Evolutionary conservation across 805 yeast species (phyloP), one percentile per base, ranked within the genome.

Genomic region (Hanseniaspora meyeri): DNA sequence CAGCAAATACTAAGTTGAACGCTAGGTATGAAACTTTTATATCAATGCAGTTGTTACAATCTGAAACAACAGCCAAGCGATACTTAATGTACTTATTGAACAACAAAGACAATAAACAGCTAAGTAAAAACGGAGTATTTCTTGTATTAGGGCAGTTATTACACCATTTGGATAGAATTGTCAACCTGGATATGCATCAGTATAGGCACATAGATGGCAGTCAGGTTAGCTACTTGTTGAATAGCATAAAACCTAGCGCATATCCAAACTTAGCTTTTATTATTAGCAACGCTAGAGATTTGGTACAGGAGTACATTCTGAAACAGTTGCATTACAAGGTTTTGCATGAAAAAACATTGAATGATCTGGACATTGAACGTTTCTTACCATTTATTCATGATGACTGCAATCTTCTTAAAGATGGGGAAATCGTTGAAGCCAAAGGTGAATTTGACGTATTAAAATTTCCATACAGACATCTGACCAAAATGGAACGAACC

Each of bases 241-340:
- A 39, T 24, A 5, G 4, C 4, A 39, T 53, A 14, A 37, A 53
- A 5, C 36, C 32, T 7, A 31, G 17, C 3, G 46, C 38, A 5
- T 53, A 43, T 39, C 57, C 57, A n/a, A 49, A 53, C 20, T 27
- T 53, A 12, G 14, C 40, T 10, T 49, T 45, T 32, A 19, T 53
- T 14, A 14, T 53, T 2, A 53, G 16, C 7, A 38, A 39, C 24
- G 38, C 40, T 29, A 29, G 11, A 8, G 19, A 8, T 4, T 11
- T 38, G 11, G 39, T 52, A 9, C 45, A 52, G 34, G 37, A 38
- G 4, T 24, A 38, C 5, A 39, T 46, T 2, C 27, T 46, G 12
- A 46, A 45, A 14, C 51, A 53, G 16, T 14, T 53, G 36, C 24
- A 38, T 29, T 51, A 51, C 19, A 51, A 51, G 32, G 55, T 43